Conservation (phyloP, 805 yeast species). For the Helenozyma baotianmanensis region DNA sequence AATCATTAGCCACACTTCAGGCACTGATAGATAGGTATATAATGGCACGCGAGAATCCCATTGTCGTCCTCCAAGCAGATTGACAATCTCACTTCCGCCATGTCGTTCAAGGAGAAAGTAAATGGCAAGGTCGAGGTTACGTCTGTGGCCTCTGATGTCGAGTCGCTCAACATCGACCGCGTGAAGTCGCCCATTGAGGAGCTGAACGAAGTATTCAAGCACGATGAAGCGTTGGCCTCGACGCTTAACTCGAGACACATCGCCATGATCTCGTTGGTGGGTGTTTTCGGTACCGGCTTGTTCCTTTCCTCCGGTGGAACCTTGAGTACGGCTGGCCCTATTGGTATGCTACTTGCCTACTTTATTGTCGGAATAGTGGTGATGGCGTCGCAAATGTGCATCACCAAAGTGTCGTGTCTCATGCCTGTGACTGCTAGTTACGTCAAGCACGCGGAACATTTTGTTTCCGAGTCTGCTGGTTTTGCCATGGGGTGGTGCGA, state of each 20-base stretch:
- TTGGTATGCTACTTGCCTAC: conserved; percentile 5
- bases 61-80: too few relatives aligned
- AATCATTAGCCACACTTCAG: too few relatives aligned
- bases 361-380: conserved; percentile 26
- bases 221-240: conserved; percentile 1
- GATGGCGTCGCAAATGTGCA: conserved; percentile 37
- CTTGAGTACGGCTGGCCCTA: conserved; percentile 46
- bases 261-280: conserved; percentile 12
- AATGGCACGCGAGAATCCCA: too few relatives aligned
- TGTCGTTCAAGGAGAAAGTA: too few relatives aligned
- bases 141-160: conserved; percentile 1
- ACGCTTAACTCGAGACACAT: conserved; percentile 2
- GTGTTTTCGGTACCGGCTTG: conserved; percentile 46
- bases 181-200: background rate
- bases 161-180: background rate
- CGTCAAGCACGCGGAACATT: conserved; percentile 32
- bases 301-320: conserved; percentile 53
- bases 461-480: conserved; percentile 42
- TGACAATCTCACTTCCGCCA: too few relatives aligned
- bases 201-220: background rate
- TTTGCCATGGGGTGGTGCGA: conserved; percentile 45
- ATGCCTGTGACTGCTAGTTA: conserved; percentile 36
- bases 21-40: too few relatives aligned
- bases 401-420: conserved; percentile 34
- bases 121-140: background rate